A percentile compares a stretch with the other conserved stretches of the same genome.
phyloP scores from a whole-genome alignment of 495 filamentous ascomycete species.

The Oidiodendron maius region DNA sequence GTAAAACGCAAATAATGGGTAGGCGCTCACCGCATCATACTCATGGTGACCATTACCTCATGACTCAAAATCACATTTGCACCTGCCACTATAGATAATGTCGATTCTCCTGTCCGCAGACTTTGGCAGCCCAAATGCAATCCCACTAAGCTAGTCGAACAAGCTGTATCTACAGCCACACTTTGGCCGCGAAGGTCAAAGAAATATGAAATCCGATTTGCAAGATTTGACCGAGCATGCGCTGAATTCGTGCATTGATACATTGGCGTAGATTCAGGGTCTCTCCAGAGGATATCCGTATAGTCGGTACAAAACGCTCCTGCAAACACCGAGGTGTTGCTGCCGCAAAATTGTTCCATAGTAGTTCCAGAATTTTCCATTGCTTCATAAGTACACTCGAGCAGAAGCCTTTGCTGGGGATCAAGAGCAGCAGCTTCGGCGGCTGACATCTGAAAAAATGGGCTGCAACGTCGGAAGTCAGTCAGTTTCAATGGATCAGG shows the following conservation, averaged over 20 bases:
- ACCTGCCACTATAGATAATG: constrained; percentile 17
- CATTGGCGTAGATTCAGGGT: neutral
- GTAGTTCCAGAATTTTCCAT: too few species aligned
- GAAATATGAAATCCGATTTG: constrained; percentile 43
- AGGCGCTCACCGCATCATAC: constrained; percentile 34
- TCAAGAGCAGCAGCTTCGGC: too few species aligned
- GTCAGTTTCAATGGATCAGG: too few species aligned
- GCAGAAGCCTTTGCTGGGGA: too few species aligned
- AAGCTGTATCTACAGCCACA: constrained; percentile 39
- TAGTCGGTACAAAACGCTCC: too few species aligned
- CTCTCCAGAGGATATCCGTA: too few species aligned
- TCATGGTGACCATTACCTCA: constrained; percentile 15
- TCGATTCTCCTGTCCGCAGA: constrained; percentile 36
- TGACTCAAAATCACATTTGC: constrained; percentile 34
- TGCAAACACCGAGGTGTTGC: too few species aligned
- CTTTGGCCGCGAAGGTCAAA: constrained; percentile 37
- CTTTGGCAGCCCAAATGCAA: constrained; percentile 42
- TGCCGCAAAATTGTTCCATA: too few species aligned
- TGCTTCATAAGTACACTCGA: too few species aligned
- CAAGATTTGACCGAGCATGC: constrained; percentile 26
- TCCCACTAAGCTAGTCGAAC: constrained; percentile 42
- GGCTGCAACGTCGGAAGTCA: too few species aligned
- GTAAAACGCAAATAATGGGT: constrained; percentile 5
- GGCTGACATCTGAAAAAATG: too few species aligned
- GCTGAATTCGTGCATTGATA: neutral